Base-by-base conservation (phyloP, 1,284 basidiomycete species). In the Fomitopsis schrenkii region DNA sequence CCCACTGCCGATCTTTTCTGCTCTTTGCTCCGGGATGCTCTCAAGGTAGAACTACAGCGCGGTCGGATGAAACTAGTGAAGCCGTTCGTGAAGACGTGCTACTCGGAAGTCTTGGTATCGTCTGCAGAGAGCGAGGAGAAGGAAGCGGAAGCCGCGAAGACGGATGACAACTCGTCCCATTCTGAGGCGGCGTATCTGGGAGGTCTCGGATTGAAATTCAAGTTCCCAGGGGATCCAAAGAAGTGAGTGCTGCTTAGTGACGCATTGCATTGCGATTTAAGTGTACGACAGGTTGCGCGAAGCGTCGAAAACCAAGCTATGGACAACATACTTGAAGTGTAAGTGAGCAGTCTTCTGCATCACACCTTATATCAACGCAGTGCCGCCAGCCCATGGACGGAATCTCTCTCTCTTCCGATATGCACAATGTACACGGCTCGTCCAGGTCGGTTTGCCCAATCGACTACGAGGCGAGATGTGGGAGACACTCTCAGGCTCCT, bases 391-490 rank as follows among this genome's bases (percentile, higher is more conserved):
- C 12, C 94, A 96, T 68, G 94, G 94, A 19, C 91, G 95, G 38
- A 95, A 95, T 70, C 80, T 97, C 12, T 91, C 93, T 35, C 84
- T 98, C n/a, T 81, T 99, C 40, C 90, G 97, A 48, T 99, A 98
- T 74, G 97, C 97, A 0, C 93, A 97, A 73, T 97, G 95, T 73
- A 97, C 96, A 44, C 89, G 97, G 22, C 85, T 99, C 17, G 90
- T 99, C 1, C 97, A 98, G 78, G 97, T 99, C 59, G 97, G 97
- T 59, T 81, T 99, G 8, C 97, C 97, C 0, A 98, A 97, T 70
- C 84, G 94, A 26, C 83, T 99, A 10, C 88, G 97, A 42, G 97
- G 97, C 15, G 97, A 99, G 75, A 91, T 99, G 76, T 99, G 97
- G 97, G 97, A 99, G 76, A 91, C 95, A 1, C 85, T 98, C 33